phyloP scores from a whole-genome alignment of 495 filamentous ascomycete genomes.

The Hyphodiscus hymeniophilus region DNA sequence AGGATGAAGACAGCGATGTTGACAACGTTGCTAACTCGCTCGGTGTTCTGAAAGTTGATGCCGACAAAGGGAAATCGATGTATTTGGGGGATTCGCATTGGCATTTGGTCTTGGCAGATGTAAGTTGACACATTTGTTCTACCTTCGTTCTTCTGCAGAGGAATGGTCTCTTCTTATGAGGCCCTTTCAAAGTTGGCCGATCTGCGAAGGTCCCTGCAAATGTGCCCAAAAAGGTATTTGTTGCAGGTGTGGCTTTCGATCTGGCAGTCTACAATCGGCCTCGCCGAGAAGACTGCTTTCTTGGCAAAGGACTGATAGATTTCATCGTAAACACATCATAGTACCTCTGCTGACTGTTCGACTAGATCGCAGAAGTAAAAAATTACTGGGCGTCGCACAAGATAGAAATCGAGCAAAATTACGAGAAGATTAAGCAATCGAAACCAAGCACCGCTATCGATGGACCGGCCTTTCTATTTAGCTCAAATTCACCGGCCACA shows the following conservation, averaged over 20 bases:
- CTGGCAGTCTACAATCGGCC: too few relatives aligned
- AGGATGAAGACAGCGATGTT: slow-evolving; percentile 68
- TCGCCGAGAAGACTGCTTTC: too few relatives aligned
- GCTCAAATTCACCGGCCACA: slow-evolving; percentile 53
- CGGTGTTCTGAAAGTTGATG: slow-evolving; percentile 79
- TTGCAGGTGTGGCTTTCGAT: too few relatives aligned
- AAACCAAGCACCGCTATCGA: slow-evolving; percentile 49
- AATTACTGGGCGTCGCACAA: slow-evolving; percentile 65
- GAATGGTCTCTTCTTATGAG: background rate
- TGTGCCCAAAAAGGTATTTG: too few relatives aligned
- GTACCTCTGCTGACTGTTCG: background rate
- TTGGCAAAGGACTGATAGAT: too few relatives aligned
- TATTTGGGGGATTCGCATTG: slow-evolving; percentile 89
- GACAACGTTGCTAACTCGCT: slow-evolving; percentile 81
- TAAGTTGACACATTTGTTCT: slow-evolving; percentile 36
- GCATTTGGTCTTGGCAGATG: slow-evolving; percentile 79
- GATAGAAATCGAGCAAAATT: slow-evolving; percentile 47
- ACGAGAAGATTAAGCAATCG: slow-evolving; percentile 55
- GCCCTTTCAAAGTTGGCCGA: too few relatives aligned
- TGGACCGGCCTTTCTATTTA: slow-evolving; percentile 67
- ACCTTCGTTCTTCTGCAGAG: background rate
- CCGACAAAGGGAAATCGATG: slow-evolving; percentile 68
- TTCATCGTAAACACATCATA: too few relatives aligned
- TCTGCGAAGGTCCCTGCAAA: too few relatives aligned
- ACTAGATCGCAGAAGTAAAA: slow-evolving; percentile 82